Conservation (phyloP, 345 rosid species). For the Euphorbia tirucalli region DNA sequence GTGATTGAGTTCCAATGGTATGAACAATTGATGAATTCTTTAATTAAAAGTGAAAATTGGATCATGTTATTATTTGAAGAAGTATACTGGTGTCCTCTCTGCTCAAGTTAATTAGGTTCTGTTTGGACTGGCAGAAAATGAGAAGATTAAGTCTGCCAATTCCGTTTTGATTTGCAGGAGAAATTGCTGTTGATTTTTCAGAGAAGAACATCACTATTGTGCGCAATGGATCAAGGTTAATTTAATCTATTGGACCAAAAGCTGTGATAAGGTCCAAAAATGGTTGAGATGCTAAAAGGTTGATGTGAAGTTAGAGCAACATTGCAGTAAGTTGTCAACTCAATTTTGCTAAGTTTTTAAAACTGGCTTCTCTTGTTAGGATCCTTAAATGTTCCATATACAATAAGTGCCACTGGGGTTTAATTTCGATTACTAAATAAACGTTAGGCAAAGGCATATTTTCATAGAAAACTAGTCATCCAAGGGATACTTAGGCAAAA, state of each 20-base stretch:
- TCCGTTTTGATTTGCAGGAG: conserved; percentile 86
- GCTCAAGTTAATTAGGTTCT: conserved; percentile 5
- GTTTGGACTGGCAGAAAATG: conserved; percentile 46
- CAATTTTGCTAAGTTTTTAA: neutral
- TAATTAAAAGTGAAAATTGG: neutral
- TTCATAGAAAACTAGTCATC: too few species aligned
- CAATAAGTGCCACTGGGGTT: too few species aligned
- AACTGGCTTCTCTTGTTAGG: neutral
- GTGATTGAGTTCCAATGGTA: neutral
- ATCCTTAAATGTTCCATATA: neutral
- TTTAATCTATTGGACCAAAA: conserved; percentile 70
- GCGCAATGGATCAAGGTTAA: conserved; percentile 70
- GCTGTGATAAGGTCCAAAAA: conserved; percentile 56
- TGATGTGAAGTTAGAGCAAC: conserved; percentile 61
- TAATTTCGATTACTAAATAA: too few species aligned
- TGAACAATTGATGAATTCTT: neutral
- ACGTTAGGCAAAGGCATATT: too few species aligned
- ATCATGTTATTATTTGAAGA: neutral
- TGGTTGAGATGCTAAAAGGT: conserved; percentile 71
- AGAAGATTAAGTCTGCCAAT: conserved; percentile 67
- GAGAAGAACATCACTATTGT: conserved; percentile 73
- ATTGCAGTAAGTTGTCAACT: conserved; percentile 45
- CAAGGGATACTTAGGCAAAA: too few species aligned
- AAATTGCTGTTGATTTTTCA: conserved; percentile 75
- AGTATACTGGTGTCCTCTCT: neutral